Percentiles rank a stretch among this genome's conserved stretches.
phyloP scores from a whole-genome alignment of 306 rosid species.

The Pyrus communis region DNA sequence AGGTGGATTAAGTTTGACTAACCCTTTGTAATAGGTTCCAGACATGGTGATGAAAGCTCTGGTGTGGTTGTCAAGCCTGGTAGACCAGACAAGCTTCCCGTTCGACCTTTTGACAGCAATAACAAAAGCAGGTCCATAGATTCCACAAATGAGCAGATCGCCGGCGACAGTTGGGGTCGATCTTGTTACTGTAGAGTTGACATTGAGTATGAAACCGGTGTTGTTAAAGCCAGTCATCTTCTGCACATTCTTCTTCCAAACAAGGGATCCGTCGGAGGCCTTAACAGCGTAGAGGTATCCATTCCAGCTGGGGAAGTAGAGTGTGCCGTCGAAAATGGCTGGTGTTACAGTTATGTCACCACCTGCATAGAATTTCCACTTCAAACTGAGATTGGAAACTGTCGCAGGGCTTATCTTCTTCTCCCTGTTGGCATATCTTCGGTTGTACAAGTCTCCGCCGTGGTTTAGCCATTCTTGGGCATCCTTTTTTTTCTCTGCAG shows the following conservation, averaged over 20 bases:
- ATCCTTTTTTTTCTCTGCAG: background rate
- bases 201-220: constrained; percentile 23
- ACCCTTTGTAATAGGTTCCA: constrained; percentile 52
- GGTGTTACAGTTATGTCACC: constrained; percentile 53
- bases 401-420: constrained; percentile 39
- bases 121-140: constrained; percentile 51
- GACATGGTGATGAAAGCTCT: constrained; percentile 43
- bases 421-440: constrained; percentile 47
- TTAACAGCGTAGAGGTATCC: constrained; percentile 45
- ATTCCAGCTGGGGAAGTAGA: constrained; percentile 65
- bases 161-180: constrained; percentile 41
- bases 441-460: constrained; percentile 49
- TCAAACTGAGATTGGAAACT: constrained; percentile 26
- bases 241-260: constrained; percentile 35
- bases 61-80: constrained; percentile 25
- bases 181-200: constrained; percentile 35
- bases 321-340: constrained; percentile 27
- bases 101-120: constrained; percentile 40
- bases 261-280: constrained; percentile 24
- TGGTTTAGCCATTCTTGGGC: constrained; percentile 49
- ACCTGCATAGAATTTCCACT: constrained; percentile 51
- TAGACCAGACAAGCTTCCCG: constrained; percentile 39
- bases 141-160: constrained; percentile 27
- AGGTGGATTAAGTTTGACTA: background rate
- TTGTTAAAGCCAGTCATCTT: constrained; percentile 32